phyloP scores from a whole-genome alignment of 2,329 filamentous ascomycete species.

The Pseudocercospora fijiensis region DNA sequence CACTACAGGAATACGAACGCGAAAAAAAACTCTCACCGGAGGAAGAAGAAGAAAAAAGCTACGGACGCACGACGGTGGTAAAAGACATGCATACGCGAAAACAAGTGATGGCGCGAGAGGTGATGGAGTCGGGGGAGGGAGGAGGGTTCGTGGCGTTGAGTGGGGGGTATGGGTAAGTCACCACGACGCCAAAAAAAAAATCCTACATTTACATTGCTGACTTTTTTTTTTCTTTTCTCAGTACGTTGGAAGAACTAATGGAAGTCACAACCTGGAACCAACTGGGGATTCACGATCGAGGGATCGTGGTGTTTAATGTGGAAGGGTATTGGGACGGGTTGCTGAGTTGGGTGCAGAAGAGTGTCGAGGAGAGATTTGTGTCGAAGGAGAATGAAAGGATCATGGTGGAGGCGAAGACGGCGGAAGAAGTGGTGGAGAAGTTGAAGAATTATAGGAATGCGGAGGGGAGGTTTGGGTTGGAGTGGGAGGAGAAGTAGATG shows the following conservation, averaged over 20 bases:
- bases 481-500: slow-evolving; percentile 68
- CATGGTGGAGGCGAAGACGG: slow-evolving; percentile 70
- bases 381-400: slow-evolving; percentile 69
- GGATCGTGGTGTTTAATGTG: slow-evolving; percentile 80
- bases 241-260: slow-evolving; percentile 95
- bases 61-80: slow-evolving; percentile 83
- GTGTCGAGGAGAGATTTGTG: slow-evolving; percentile 76
- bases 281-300: slow-evolving; percentile 80
- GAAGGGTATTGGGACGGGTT: slow-evolving; percentile 91
- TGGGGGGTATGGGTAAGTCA: slow-evolving; percentile 89
- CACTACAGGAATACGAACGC: slow-evolving; percentile 58
- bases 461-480: slow-evolving; percentile 71
- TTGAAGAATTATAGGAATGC: slow-evolving; percentile 75
- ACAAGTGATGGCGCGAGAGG: slow-evolving; percentile 85
- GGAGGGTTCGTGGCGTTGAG: slow-evolving; percentile 85
- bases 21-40: slow-evolving; percentile 8
- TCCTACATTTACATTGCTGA: no score
- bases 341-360: slow-evolving; percentile 74
- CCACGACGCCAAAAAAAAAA: no score
- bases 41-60: slow-evolving; percentile 58
- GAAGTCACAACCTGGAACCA: slow-evolving; percentile 91
- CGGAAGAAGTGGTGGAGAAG: slow-evolving; percentile 68
- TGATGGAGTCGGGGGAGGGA: slow-evolving; percentile 76
- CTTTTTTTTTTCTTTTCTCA: no score
- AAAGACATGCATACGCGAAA: slow-evolving; percentile 96